phyloP scores from a whole-genome alignment of 495 filamentous ascomycete genomes.

The Penicillium macrosclerotiorum region DNA sequence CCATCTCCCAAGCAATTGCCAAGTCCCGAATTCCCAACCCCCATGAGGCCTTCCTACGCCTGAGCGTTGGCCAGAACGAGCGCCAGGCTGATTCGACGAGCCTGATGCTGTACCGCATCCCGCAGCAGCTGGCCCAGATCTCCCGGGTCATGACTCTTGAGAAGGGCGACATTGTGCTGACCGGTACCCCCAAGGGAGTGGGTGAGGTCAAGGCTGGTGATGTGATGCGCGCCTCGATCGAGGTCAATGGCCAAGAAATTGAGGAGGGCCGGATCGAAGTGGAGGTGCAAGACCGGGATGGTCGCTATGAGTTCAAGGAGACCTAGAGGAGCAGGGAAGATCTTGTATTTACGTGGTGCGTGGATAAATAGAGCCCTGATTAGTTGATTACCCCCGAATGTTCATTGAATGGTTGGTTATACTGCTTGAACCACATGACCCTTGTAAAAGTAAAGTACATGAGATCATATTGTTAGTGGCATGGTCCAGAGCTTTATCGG shows the following conservation, averaged over 20 bases:
- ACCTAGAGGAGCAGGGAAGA: constrained; percentile 30
- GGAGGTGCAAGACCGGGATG: constrained; percentile 66
- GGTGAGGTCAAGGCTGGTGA: constrained; percentile 83
- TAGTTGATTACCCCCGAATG: too few relatives aligned
- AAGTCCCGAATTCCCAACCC: constrained; percentile 81
- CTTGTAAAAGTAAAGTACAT: too few relatives aligned
- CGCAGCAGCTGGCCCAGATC: constrained; percentile 84
- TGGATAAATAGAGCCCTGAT: too few relatives aligned
- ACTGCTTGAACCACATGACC: too few relatives aligned
- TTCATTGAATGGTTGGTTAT: too few relatives aligned
- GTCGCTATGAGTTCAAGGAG: constrained; percentile 47
- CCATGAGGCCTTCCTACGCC: constrained; percentile 79
- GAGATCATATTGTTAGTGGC: too few relatives aligned
- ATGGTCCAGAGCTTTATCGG: too few relatives aligned
- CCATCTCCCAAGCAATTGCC: constrained; percentile 72
- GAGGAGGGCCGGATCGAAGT: constrained; percentile 87
- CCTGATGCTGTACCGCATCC: constrained; percentile 90
- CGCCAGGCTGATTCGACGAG: constrained; percentile 82
- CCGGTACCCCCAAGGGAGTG: constrained; percentile 95
- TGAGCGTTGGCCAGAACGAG: constrained; percentile 71
- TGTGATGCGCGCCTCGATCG: constrained; percentile 82
- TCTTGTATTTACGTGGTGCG: background rate
- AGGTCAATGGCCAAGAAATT: constrained; percentile 77
- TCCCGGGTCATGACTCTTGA: constrained; percentile 92
- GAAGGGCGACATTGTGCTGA: constrained; percentile 87